Evolutionary conservation across 495 filamentous ascomycete genomes (phyloP), one percentile per base, ranked within the genome.

Genomic region (Ramalina intermedia): DNA sequence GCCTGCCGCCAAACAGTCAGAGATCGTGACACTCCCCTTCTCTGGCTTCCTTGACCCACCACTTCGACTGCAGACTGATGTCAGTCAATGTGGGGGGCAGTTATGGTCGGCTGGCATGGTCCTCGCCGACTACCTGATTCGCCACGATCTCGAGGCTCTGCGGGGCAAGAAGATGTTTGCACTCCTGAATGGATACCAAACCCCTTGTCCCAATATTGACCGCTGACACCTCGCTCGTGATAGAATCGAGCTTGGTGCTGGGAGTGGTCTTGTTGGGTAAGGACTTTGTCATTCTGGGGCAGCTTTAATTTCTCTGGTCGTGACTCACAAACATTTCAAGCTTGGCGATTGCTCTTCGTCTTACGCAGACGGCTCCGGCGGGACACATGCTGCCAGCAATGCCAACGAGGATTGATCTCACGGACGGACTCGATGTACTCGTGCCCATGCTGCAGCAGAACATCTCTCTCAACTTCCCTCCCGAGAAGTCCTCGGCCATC

Each of bases 41-140:
- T 75, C 81, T 38, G 84, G 84, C 13, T 74, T 91, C 21, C 70
- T 96, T 14, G 60, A 65, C 14, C 58, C 70, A 24, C 82, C 86
- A 7, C 67, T 98, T 37, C 69, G 75, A 45, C 75, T 96, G 12
- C 82, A 84, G 55, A 86, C 94, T 61, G 86, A 96, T 58, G 71
- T 94, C 13, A 75, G 71, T 46, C 75, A 85, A 55, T 96, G 90
- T 62, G 91, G 91, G 14, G 91, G 91, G 2, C 82, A 87, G 59
- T 68, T 93, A 13, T 96, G 91, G 91, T 91, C 89, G 1, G 91
- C 91, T 1, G 91, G 91, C 9, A 83, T 88, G 78, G 79, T 88
- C 2, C 66, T 98, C 23, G 76, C 81, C 9, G 85, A 81, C 60
- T 93, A 96, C 59, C 69, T 96, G 67, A 69, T 98, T 35, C 71